Base-by-base conservation (phyloP, 768 basidiomycete species). In the Tephrocybe rancida region DNA sequence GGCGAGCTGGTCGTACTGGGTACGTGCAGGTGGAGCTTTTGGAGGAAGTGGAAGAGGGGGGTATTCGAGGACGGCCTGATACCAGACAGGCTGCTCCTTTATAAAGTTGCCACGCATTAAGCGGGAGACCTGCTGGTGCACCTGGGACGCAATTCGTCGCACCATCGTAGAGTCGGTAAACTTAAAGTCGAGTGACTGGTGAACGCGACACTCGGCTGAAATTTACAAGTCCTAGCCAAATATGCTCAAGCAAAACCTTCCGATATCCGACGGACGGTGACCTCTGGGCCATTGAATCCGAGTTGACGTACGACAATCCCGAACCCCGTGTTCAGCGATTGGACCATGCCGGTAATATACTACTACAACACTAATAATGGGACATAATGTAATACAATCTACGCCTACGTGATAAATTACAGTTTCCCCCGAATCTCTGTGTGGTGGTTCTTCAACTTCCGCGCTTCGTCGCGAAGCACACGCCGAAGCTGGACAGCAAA, bases 41-140 rank as follows among this genome's bases (percentile, higher is more conserved):
- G 95, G 76, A 16, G 94, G 95, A 21, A 95, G 83, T 30, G 88
- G 84, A 44, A 93, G 81, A 13, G 94, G 95, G n/a, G 95, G 94
- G 67, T 94, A 80, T 55, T 90, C 81, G 13, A 94, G 81, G 30
- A 95, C 92, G 27, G 94, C 86, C 57, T 87, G 78, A 64, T 83
- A 92, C 94, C 94, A 96, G 43, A 78, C 78, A 50, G 95, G 94
- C 64, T 86, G 83, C 14, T 76, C 67, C 61, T 78, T 76, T 37
- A 92, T 70, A 62, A 81, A 81, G 43, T 81, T 74, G 41, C 80
- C 84, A 34, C 84, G 83, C 69, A 93, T 79, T 41, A 96, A 78
- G 55, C 94, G 87, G 26, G 90, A 86, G 42, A 88, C 87, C 53
- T 91, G 87, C 70, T 90, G 85, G 73, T 95, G 95, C 21, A 96